Conservation (phyloP, 176 grass and related monocot genomes). For the Musa acuminata region DNA sequence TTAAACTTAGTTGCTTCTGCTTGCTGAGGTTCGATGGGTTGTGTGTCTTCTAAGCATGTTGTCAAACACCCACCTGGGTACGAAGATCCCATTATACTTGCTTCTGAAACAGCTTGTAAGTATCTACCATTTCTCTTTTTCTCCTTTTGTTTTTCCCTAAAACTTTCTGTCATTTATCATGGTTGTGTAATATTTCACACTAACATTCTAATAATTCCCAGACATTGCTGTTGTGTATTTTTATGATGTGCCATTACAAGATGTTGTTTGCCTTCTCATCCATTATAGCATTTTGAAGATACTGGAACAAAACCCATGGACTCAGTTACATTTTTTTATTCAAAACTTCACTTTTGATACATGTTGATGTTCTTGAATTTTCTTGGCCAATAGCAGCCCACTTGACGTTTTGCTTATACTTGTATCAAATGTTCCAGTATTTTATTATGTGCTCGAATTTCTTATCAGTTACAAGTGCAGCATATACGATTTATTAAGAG, state of each 20-base stretch:
- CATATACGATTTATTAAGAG: not conserved
- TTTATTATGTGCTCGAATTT: not conserved
- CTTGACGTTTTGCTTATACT: not conserved
- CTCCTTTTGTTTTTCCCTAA: not conserved
- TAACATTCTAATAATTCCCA: not conserved
- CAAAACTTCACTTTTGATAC: not conserved
- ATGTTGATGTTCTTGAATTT: not conserved
- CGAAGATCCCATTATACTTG: not conserved
- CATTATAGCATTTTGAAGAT: not conserved
- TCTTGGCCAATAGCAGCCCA: not conserved
- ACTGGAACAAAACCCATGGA: not conserved
- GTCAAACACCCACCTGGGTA: not conserved
- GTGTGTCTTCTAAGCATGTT: not conserved
- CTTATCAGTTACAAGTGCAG: not conserved
- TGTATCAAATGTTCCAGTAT: not conserved
- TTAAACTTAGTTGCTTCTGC: not conserved
- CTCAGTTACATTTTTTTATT: not conserved
- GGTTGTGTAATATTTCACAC: not conserved
- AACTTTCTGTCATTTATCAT: not conserved
- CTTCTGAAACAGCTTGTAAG: slow-evolving; percentile 4
- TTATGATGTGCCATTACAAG: not conserved
- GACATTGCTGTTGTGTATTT: not conserved
- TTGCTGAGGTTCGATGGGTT: slow-evolving; percentile 3
- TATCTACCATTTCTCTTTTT: not conserved
- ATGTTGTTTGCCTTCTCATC: not conserved